Conservation (phyloP, 768 basidiomycete species). For the Pleurotus citrinopileatus region DNA sequence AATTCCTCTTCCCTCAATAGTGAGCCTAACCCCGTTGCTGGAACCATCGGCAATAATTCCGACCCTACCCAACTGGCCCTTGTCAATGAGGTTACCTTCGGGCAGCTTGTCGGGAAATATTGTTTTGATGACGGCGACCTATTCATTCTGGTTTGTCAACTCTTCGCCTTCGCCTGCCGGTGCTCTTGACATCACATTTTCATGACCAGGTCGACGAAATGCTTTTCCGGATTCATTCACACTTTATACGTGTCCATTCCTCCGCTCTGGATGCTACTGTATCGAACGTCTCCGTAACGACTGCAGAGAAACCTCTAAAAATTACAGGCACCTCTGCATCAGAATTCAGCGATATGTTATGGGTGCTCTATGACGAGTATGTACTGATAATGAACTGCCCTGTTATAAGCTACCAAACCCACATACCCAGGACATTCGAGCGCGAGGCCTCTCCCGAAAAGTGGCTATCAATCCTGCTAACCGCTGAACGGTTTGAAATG, state of each 20-base stretch:
- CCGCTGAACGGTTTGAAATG: background rate
- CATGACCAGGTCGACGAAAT: background rate
- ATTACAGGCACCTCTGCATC: background rate
- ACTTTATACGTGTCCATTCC: background rate
- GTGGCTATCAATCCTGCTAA: background rate
- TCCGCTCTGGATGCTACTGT: background rate
- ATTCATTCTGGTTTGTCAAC: background rate
- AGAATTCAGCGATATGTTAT: background rate
- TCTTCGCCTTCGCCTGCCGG: too few species aligned
- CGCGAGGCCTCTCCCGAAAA: background rate
- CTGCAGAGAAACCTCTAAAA: background rate
- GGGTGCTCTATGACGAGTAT: background rate
- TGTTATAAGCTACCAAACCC: too few species aligned
- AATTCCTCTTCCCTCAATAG: too few species aligned
- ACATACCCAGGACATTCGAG: background rate
- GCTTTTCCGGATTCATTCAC: background rate
- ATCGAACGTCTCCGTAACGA: background rate
- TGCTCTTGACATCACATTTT: background rate
- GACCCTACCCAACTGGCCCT: too few species aligned
- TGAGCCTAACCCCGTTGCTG: too few species aligned
- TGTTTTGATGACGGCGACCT: background rate
- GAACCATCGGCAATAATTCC: too few species aligned
- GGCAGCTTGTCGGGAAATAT: too few species aligned
- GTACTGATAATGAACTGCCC: background rate
- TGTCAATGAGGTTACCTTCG: too few species aligned